A percentile compares a stretch with the other conserved stretches of the same genome.
Evolutionary conservation across 2,329 filamentous ascomycete species (phyloP).

Genomic region (Fusarium lyarnte): DNA sequence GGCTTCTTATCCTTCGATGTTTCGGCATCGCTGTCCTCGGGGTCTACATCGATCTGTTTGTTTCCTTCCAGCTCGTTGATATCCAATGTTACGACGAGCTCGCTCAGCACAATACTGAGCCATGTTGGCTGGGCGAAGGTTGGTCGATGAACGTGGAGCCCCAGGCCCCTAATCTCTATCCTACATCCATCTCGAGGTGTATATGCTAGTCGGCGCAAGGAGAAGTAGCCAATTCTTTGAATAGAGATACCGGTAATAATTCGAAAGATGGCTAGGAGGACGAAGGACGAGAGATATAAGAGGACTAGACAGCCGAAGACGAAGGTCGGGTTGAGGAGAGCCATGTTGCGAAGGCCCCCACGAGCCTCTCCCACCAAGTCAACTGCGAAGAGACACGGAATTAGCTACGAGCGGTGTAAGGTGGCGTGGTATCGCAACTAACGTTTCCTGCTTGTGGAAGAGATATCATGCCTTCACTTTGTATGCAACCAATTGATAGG

Average conservation of each 20-base stretch:
- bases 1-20: constrained; percentile 39
- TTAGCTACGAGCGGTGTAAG: constrained; percentile 40
- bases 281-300: constrained; percentile 89
- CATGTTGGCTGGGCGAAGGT: constrained; percentile 98
- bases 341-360: constrained; percentile 58
- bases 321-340: constrained; percentile 79
- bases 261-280: constrained; percentile 90
- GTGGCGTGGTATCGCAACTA: constrained; percentile 37
- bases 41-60: constrained; percentile 46
- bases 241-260: constrained; percentile 95
- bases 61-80: constrained; percentile 69
- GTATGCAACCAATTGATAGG: constrained; percentile 28
- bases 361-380: constrained; percentile 41
- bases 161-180: constrained; percentile 88
- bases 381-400: constrained; percentile 22
- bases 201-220: constrained; percentile 89
- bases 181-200: constrained; percentile 88
- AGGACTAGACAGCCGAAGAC: constrained; percentile 86
- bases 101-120: constrained; percentile 88
- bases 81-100: constrained; percentile 86
- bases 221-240: constrained; percentile 92
- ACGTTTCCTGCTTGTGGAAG: constrained; percentile 38
- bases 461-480: constrained; percentile 44
- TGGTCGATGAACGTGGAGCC: constrained; percentile 87
- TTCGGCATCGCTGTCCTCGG: constrained; percentile 43